A percentile compares a stretch with the other conserved stretches of the same genome.
Evolutionary conservation across 2,329 filamentous ascomycete genomes (phyloP).

Genomic region (Paramyrothecium sp.): DNA sequence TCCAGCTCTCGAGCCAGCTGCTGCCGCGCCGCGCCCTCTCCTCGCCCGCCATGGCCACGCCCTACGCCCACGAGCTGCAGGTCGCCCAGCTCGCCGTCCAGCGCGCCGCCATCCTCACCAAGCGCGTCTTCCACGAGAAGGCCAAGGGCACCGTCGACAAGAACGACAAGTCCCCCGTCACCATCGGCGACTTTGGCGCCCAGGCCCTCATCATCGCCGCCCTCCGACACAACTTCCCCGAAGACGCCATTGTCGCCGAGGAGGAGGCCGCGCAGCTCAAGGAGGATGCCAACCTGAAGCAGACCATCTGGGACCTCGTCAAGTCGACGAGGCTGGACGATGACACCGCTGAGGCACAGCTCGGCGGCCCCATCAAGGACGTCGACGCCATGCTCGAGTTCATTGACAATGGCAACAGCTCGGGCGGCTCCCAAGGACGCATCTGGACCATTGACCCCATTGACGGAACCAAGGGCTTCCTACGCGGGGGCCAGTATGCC

Average conservation of each 20-base stretch:
- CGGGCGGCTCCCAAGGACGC: constrained; percentile 70
- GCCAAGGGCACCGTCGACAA: constrained; percentile 90
- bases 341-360: constrained; percentile 56
- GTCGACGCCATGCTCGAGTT: constrained; percentile 66
- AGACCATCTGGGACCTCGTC: constrained; percentile 80
- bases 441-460: constrained; percentile 98
- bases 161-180: constrained; percentile 94
- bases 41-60: constrained; percentile 15
- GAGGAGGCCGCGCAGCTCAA: constrained; percentile 85
- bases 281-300: constrained; percentile 64
- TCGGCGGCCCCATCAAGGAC: constrained; percentile 67
- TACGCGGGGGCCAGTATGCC: constrained; percentile 94
- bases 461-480: constrained; percentile 95
- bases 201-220: constrained; percentile 95
- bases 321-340: constrained; percentile 65
- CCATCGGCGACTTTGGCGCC: constrained; percentile 95
- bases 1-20: constrained; percentile 18
- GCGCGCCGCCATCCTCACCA: constrained; percentile 60
- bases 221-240: constrained; percentile 83
- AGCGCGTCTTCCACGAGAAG: constrained; percentile 68
- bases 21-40: constrained; percentile 15
- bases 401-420: constrained; percentile 67
- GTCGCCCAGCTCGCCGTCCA: constrained; percentile 88
- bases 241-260: constrained; percentile 90
- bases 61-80: constrained; percentile 76